These are phyloP conservation scores for Nicotiana benthamiana DNA, from an alignment of 257 asterid species.

Conservation along the genomic window DNA sequence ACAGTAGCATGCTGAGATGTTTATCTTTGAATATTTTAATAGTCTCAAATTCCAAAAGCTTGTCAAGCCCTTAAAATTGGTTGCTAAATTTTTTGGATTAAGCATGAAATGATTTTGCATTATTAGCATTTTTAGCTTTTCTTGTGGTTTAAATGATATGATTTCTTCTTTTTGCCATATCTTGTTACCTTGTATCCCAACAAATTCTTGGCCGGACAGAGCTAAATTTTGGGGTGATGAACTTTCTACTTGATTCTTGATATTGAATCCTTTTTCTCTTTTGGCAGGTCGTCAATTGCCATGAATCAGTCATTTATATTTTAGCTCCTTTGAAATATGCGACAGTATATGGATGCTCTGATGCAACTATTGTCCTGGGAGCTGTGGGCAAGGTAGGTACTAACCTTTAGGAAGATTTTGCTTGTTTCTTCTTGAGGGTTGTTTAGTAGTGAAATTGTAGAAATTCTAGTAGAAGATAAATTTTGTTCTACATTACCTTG, in stretches of 20 bases:
- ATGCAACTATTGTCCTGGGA: constrained; percentile 90
- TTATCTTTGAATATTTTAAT: not conserved
- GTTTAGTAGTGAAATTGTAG: not conserved
- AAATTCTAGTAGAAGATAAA: not conserved
- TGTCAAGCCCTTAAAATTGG: not conserved
- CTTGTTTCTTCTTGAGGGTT: not conserved
- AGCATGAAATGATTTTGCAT: not conserved
- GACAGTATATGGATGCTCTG: constrained; percentile 92
- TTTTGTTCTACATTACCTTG: not conserved
- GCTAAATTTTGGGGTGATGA: not conserved
- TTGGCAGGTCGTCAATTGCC: constrained; percentile 85
- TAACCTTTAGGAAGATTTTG: not conserved
- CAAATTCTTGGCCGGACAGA: not conserved
- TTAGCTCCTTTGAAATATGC: constrained; percentile 86
- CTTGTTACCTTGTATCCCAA: not conserved
- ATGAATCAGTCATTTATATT: constrained; percentile 86
- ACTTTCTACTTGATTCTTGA: not conserved
- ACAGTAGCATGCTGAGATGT: not conserved
- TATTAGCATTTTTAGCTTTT: not conserved
- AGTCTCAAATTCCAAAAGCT: not conserved
- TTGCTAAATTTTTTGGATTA: not conserved
- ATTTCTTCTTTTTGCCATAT: not conserved
- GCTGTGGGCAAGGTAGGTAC: constrained; percentile 90
- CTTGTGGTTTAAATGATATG: not conserved
- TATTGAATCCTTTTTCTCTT: constrained; percentile 9